These are phyloP conservation scores for Carnegiea gigantea DNA, from an alignment of 179 eudicot genomes.

Conservation along the genomic window DNA sequence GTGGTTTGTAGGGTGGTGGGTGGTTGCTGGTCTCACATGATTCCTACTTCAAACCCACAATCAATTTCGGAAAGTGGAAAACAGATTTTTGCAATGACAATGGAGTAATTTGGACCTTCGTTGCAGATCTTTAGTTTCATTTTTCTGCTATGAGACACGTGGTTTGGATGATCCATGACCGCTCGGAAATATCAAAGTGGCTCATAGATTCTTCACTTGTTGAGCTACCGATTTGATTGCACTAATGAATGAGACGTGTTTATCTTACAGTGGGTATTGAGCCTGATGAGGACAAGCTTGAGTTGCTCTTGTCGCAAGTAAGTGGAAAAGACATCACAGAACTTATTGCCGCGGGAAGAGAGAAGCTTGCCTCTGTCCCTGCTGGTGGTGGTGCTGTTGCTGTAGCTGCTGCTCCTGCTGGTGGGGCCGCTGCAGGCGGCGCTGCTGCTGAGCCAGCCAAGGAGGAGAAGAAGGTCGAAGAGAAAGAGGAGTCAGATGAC, in stretches of 20 bases:
- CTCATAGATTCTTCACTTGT: not conserved
- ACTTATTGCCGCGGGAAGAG: conserved; percentile 51
- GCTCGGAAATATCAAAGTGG: not conserved
- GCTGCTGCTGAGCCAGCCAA: conserved; percentile 47
- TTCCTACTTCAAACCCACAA: not conserved
- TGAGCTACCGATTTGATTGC: not conserved
- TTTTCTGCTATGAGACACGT: not conserved
- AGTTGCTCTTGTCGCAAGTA: conserved; percentile 42
- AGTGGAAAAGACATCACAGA: conserved; percentile 47
- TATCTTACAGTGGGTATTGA: conserved; percentile 50
- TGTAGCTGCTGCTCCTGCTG: conserved; percentile 32
- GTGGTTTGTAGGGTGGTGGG: not conserved
- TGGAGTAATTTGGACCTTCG: not conserved
- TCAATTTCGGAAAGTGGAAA: not conserved
- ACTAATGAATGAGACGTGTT: not conserved
- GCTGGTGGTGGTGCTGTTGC: conserved; percentile 46
- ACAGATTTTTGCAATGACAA: not conserved
- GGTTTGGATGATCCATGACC: not conserved
- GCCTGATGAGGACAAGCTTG: conserved; percentile 42
- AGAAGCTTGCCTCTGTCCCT: conserved; percentile 62
- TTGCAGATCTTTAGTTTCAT: not conserved
- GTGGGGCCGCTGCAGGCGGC: conserved; percentile 24
- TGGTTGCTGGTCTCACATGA: not conserved
- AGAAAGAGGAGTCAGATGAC: conserved; percentile 60
- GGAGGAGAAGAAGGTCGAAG: conserved; percentile 57